Conservation (phyloP, 192 early-diverging fungal species). For the Linderina pennispora region DNA sequence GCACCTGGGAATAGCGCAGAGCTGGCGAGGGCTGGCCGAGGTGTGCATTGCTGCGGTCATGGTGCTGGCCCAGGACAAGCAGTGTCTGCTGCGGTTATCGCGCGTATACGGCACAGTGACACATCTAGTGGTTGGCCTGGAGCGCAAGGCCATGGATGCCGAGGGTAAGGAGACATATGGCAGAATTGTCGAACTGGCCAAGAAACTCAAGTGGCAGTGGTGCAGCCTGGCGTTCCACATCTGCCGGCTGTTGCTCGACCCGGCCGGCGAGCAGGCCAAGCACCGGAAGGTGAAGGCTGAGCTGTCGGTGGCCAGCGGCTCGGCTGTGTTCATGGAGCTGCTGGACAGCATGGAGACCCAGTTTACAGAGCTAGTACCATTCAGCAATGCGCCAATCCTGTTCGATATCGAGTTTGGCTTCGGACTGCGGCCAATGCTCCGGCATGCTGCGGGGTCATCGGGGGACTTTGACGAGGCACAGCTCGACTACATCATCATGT, state of each 20-base stretch:
- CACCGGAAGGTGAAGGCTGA: conserved; percentile 4
- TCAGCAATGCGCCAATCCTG: conserved; percentile 72
- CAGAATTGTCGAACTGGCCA: no score
- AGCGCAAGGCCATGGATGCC: not conserved
- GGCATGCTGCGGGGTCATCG: conserved; percentile 5
- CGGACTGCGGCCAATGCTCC: conserved; percentile 54
- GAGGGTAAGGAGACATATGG: conserved; percentile 6
- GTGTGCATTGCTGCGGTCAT: conserved; percentile 9
- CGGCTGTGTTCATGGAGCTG: conserved; percentile 45
- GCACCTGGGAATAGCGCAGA: conserved; percentile 20
- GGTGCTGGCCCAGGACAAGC: conserved; percentile 24
- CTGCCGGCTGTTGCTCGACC: conserved; percentile 1
- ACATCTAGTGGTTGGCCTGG: conserved; percentile 7
- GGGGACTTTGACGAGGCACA: conserved; percentile 47
- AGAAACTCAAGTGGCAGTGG: conserved; percentile 45
- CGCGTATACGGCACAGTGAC: conserved; percentile 29
- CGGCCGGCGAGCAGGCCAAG: not conserved
- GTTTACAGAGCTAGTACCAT: conserved; percentile 47
- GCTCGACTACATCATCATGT: conserved; percentile 57
- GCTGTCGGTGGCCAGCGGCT: conserved; percentile 8
- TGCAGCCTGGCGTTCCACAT: conserved; percentile 18
- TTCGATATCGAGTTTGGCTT: conserved; percentile 79
- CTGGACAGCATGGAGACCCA: conserved; percentile 60
- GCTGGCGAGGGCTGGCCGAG: conserved; percentile 21
- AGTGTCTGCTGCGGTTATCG: conserved; percentile 17